phyloP scores from a whole-genome alignment of 768 basidiomycete genomes.

The Floccularia luteovirens region DNA sequence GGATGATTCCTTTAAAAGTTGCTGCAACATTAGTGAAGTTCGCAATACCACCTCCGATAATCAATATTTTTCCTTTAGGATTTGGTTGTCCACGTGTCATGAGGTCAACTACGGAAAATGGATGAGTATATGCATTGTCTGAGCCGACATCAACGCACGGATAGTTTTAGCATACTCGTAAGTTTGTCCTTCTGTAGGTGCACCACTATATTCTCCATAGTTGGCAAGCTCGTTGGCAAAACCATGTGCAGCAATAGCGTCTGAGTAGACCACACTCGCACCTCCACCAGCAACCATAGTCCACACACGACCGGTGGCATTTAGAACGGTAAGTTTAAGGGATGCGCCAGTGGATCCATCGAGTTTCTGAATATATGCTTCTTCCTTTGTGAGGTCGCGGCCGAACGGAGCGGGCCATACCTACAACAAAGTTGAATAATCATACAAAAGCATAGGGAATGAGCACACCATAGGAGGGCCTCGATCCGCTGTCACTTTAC shows the following conservation, averaged over 20 bases:
- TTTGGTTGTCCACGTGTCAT: slow-evolving; percentile 85
- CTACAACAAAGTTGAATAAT: slow-evolving; percentile 17
- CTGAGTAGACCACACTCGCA: slow-evolving; percentile 60
- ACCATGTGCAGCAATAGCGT: slow-evolving; percentile 86
- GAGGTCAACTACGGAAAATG: slow-evolving; percentile 58
- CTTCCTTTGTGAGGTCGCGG: slow-evolving; percentile 96
- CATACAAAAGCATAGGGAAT: background rate
- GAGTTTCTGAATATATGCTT: slow-evolving; percentile 98
- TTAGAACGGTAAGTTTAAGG: slow-evolving; percentile 95
- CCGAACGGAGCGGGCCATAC: slow-evolving; percentile 93
- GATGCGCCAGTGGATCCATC: slow-evolving; percentile 97
- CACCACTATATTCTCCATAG: slow-evolving; percentile 99
- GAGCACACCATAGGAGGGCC: slow-evolving; percentile 87
- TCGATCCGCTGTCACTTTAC: slow-evolving; percentile 75
- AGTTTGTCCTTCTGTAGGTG: slow-evolving; percentile 95
- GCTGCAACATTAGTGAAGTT: slow-evolving; percentile 99
- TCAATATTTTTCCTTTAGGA: slow-evolving; percentile 92
- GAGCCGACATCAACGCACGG: slow-evolving; percentile 36
- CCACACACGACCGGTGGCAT: slow-evolving; percentile 94
- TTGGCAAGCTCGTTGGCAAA: slow-evolving; percentile 98
- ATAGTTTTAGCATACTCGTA: slow-evolving; percentile 99
- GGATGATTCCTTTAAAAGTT: slow-evolving; percentile 99
- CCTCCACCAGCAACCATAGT: slow-evolving; percentile 99
- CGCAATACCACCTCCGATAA: slow-evolving; percentile 99
- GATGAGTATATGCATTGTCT: slow-evolving; percentile 5